Percentiles rank a stretch among this genome's conserved stretches.
Evolutionary conservation across 495 filamentous ascomycete genomes (phyloP).

Genomic region (Aspergillus panamensis): DNA sequence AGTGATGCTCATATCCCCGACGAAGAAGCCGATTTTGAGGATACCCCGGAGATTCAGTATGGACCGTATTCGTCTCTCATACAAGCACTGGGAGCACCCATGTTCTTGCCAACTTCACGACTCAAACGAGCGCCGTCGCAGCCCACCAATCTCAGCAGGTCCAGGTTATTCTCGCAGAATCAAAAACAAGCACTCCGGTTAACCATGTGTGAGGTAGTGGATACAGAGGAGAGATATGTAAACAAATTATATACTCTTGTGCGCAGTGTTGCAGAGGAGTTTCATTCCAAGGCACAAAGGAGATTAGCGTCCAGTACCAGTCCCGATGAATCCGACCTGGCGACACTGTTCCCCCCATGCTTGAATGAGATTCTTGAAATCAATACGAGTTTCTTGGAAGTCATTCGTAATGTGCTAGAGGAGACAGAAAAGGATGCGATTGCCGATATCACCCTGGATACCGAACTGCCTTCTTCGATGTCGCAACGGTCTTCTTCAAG

Average conservation of each 20-base stretch:
- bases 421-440: conserved; percentile 79
- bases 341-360: conserved; percentile 74
- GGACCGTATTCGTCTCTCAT: conserved; percentile 70
- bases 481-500: conserved; percentile 34
- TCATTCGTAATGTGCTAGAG: conserved; percentile 71
- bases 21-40: conserved; percentile 43
- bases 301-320: conserved; percentile 60
- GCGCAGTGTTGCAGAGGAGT: conserved; percentile 69
- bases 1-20: conserved; percentile 36
- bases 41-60: conserved; percentile 62
- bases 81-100: conserved; percentile 70
- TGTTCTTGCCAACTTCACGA: conserved; percentile 85
- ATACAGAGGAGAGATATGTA: conserved; percentile 94
- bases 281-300: conserved; percentile 61
- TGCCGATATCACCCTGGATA: conserved; percentile 57
- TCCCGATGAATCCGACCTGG: conserved; percentile 66
- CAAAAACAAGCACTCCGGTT: conserved; percentile 81
- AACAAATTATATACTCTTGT: conserved; percentile 78
- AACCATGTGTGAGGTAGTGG: conserved; percentile 86
- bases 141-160: conserved; percentile 71
- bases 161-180: conserved; percentile 66
- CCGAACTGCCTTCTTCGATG: conserved; percentile 41
- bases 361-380: conserved; percentile 72
- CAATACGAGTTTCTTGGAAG: conserved; percentile 73
- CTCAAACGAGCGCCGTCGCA: conserved; percentile 83